phyloP scores from a whole-genome alignment of 768 basidiomycete genomes.

The Tephrocybe rancida region DNA sequence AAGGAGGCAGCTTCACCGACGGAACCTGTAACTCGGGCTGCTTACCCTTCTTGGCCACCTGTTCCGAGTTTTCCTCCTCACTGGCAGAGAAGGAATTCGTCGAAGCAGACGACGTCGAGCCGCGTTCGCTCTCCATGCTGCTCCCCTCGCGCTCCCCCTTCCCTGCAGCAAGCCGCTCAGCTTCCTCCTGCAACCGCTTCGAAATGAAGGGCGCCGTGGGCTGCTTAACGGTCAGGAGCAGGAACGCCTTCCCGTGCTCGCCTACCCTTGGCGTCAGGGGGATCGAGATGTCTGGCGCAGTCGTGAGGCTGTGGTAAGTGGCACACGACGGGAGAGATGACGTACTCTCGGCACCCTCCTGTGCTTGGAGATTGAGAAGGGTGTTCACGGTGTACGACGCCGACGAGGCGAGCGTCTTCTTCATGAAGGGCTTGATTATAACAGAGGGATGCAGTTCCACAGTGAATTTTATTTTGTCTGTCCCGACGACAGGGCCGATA shows the following conservation, averaged over 20 bases:
- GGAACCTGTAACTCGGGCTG: not conserved
- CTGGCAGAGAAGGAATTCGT: too few species aligned
- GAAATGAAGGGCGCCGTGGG: slow-evolving; percentile 9
- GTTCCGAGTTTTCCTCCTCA: not conserved
- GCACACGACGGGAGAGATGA: not conserved
- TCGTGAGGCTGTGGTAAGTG: not conserved
- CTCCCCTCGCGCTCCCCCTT: not conserved
- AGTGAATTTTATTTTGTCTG: slow-evolving; percentile 14
- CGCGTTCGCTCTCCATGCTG: not conserved
- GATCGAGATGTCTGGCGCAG: slow-evolving; percentile 1
- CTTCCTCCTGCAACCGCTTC: not conserved
- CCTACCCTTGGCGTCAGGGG: not conserved
- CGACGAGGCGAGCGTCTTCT: slow-evolving; percentile 13
- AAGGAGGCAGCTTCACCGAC: not conserved
- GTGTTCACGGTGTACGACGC: slow-evolving; percentile 12
- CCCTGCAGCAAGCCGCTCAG: not conserved
- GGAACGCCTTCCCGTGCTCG: not conserved
- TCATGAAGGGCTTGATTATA: slow-evolving; percentile 1
- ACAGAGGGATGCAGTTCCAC: slow-evolving; percentile 7
- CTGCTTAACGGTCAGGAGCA: slow-evolving; percentile 3
- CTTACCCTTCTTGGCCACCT: not conserved
- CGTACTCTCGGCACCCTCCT: slow-evolving; percentile 8
- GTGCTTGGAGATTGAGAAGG: slow-evolving; percentile 14
- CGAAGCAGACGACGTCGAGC: not conserved
- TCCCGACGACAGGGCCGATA: slow-evolving; percentile 14